Evolutionary conservation across 2,329 filamentous ascomycete species (phyloP), one percentile per base, ranked within the genome.

Genomic region (Rosellinia necatrix): DNA sequence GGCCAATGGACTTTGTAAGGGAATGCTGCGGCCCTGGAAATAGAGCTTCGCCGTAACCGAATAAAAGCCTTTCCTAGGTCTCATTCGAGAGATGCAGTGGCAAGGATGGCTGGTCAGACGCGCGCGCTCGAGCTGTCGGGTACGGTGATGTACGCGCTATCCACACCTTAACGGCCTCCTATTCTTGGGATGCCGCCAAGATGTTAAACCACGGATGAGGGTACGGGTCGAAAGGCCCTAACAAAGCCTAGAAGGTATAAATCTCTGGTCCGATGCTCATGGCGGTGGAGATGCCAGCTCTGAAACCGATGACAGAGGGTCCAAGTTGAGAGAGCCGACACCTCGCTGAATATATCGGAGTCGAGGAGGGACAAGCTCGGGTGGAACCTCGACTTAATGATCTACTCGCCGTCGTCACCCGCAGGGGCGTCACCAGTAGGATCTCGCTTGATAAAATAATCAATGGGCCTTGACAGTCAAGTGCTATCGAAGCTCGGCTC

Each of bases 1-100:
- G 58, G 49, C 68, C 66, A 70, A 70, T 69, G 48, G 63, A 68
- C 53, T 61, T 58, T 44, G 58, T 59, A 60, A 54, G 58, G 46
- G 59, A n/a, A 48, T 32, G 44, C 57, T 60, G 58, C 49, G 53
- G 61, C 43, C 59, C 60, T 65, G 56, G 61, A 62, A 58, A 53
- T 53, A 65, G 51, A 68, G 57, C 64, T 62, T 61, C 58, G 63
- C 55, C 60, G 62, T 59, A 59, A 62, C 64, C 59, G 57, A 42
- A 62, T 55, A 56, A 58, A 44, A 29, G n/a, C 56, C 53, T 51
- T 59, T 60, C 59, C 60, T 60, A 54, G 58, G 50, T 64, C 62
- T 64, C 54, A 63, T 66, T 63, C 61, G 63, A 69, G 60, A 57
- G 62, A 35, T 53, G 43, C 53, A 59, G 58, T 32, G 54, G 62